Percentiles rank a stretch among this genome's conserved stretches.
phyloP scores from a whole-genome alignment of 352 stramenopile genomes.

The Globisporangium alternatum region DNA sequence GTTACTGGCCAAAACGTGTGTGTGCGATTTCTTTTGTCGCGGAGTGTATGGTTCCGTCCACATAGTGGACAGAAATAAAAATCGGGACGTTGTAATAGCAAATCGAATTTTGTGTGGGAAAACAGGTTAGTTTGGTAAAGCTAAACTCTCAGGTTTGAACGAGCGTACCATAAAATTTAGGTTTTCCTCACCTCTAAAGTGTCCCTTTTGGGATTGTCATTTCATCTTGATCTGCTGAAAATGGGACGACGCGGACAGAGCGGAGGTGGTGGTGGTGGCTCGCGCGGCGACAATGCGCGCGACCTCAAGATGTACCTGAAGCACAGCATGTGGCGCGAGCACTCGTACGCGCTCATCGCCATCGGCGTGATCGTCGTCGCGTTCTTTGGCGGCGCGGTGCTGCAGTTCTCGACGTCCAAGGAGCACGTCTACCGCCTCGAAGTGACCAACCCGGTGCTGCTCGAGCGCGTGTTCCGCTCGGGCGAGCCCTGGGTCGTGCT shows the following conservation, averaged over 20 bases:
- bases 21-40: no score
- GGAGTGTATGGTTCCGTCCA: no score
- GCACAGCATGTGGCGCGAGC: constrained; percentile 81
- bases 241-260: constrained; percentile 37
- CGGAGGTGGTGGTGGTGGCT: constrained; percentile 20
- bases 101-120: no score
- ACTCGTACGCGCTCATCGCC: constrained; percentile 56
- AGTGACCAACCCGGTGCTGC: constrained; percentile 42
- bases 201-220: background rate
- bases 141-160: no score
- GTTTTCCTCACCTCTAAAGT: no score
- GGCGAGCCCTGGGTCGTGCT: constrained; percentile 83
- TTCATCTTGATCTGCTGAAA: background rate
- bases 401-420: constrained; percentile 63
- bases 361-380: constrained; percentile 50
- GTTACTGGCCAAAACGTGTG: no score
- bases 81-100: no score
- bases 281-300: constrained; percentile 46
- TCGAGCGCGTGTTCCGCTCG: constrained; percentile 73
- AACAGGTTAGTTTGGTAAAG: no score
- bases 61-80: no score
- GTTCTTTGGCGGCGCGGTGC: constrained; percentile 57
- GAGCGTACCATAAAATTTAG: no score
- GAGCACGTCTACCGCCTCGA: constrained; percentile 68
- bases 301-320: constrained; percentile 83